Base-by-base conservation (phyloP, 2,329 filamentous ascomycete genomes). In the Byssochlamys sp. region DNA sequence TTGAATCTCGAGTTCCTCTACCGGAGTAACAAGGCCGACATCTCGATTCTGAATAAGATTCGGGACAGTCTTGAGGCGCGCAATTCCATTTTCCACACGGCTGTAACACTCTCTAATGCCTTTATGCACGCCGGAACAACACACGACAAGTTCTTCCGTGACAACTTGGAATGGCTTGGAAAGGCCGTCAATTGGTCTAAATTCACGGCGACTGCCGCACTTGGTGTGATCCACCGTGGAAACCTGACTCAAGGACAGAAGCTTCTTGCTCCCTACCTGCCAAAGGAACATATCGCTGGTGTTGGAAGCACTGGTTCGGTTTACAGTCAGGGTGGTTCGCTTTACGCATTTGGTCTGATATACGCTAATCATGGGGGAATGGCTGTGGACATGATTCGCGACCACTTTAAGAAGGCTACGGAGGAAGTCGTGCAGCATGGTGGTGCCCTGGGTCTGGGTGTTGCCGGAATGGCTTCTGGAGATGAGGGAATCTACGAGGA, bases 151-250 rank as follows among this genome's bases (percentile, higher is more conserved):
- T 99, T 99, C 78, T 97, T 99, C 84, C 84, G 95, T 6, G 91
- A 97, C 69, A 99, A 99, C 71, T 77, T 99, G 26, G 94, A 99
- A 64, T 99, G 94, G 94, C 78, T 99, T 2, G 91, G 92, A 60
- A 99, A 97, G 79, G 94, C 94, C 27, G 91, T 97, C 53, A 99
- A 99, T 78, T 99, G 94, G 94, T 96, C 91, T 60, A 99, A 99
- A 73, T 99, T 99, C 72, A 96, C 94, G 0, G 94, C 94, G 12
- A 99, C 94, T 3, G 94, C 94, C 57, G 94, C 94, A 6, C 80
- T 99, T 4, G 94, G 94, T 73, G 94, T 97, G 55, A 96, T 99
- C 61, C 94, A 99, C 74, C 88, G 91, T 52, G 94, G 94, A 57
- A 99, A 99, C 73, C 80, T 99, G 59, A 89, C 88, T 26, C 92